Evolutionary conservation across 352 stramenopile species (phyloP).

Genomic region (Globisporangium polare): DNA sequence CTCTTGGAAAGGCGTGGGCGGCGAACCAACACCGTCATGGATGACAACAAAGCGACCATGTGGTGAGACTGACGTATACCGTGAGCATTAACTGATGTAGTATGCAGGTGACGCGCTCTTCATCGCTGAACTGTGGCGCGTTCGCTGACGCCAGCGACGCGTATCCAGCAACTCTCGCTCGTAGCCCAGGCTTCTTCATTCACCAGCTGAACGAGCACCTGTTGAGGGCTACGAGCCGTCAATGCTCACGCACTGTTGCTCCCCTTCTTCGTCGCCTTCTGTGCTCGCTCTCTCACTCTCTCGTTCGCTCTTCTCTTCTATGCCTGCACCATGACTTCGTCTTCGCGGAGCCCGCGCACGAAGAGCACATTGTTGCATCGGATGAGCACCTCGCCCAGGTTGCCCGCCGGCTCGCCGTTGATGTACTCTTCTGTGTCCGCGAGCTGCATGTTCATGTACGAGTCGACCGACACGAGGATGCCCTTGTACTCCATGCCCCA

Average conservation of each 20-base stretch:
- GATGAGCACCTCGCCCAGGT: constrained; percentile 98
- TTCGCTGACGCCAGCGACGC: background rate
- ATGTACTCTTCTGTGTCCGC: constrained; percentile 97
- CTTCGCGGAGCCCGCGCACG: constrained; percentile 73
- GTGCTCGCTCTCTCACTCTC: background rate
- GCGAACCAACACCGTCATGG: background rate
- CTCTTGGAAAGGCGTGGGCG: background rate
- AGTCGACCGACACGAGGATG: constrained; percentile 92
- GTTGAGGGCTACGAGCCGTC: background rate
- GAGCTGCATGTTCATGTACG: constrained; percentile 99
- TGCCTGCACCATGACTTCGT: constrained; percentile 16
- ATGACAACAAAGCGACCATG: too few species aligned
- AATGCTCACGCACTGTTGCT: background rate
- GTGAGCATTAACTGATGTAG: too few species aligned
- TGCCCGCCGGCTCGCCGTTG: constrained; percentile 95
- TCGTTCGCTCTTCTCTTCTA: constrained; percentile 1
- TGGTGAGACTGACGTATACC: too few species aligned
- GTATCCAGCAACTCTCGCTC: background rate
- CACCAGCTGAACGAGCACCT: background rate
- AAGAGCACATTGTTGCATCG: constrained; percentile 99
- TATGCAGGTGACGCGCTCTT: too few species aligned
- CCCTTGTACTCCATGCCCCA: constrained; percentile 99
- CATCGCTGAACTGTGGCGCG: too few species aligned
- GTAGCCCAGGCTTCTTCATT: background rate
- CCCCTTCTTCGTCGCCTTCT: background rate